These are phyloP conservation scores for Geosmithia putterillii DNA, from an alignment of 2,329 filamentous ascomycete species.

Conservation along the genomic window DNA sequence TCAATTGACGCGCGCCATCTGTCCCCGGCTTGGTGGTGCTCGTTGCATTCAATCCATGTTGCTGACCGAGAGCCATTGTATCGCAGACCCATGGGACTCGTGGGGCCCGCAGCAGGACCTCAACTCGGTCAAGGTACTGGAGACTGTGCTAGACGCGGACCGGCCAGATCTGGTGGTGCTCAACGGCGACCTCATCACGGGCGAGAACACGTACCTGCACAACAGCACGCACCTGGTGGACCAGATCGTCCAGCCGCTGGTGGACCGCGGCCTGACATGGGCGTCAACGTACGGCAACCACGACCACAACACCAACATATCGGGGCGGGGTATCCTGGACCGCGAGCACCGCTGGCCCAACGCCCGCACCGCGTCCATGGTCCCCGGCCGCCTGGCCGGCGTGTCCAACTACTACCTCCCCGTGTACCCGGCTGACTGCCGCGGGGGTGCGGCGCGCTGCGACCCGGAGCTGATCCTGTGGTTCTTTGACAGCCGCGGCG, in stretches of 20 bases:
- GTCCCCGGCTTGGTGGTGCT: too few species aligned
- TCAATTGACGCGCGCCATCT: not conserved
- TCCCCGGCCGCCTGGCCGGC: conserved; percentile 19
- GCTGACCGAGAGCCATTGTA: too few species aligned
- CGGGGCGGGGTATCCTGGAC: conserved; percentile 27
- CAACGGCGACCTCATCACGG: conserved; percentile 61
- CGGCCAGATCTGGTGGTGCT: conserved; percentile 49
- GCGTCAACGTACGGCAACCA: conserved; percentile 64
- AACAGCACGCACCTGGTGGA: conserved; percentile 48
- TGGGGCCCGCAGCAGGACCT: conserved; percentile 38
- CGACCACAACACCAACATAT: conserved; percentile 48
- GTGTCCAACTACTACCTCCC: conserved; percentile 35
- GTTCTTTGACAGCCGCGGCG: conserved; percentile 60
- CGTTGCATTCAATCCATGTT: too few species aligned
- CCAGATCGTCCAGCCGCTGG: conserved; percentile 43
- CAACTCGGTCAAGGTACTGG: conserved; percentile 44
- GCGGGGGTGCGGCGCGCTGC: conserved; percentile 10
- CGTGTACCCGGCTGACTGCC: conserved; percentile 25
- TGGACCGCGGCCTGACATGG: conserved; percentile 43
- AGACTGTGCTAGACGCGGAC: conserved; percentile 43
- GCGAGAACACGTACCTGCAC: conserved; percentile 44
- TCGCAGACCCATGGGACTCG: conserved; percentile 30
- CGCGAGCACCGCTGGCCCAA: conserved; percentile 26
- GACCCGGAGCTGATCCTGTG: conserved; percentile 42
- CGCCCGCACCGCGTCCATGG: conserved; percentile 26